Base-by-base conservation (phyloP, 1,284 basidiomycete species). In the Puccinia triticina region DNA sequence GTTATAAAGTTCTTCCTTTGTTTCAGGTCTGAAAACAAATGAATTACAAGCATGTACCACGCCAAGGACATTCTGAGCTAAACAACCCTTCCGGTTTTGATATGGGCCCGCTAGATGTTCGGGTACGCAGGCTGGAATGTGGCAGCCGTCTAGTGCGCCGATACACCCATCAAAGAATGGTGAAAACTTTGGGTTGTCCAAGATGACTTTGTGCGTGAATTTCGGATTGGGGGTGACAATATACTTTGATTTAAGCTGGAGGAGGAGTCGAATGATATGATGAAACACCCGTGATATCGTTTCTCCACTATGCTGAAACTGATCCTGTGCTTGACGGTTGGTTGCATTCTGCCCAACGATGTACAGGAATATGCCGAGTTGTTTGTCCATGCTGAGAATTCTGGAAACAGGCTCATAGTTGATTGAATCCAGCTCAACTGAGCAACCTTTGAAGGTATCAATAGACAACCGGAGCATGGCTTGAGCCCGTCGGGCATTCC, bases 131-230 rank as follows among this genome's bases (percentile, higher is more conserved):
- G 84, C 86, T 50, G 85, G 83, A 48, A 89, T 86, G 73, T 89
- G 88, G 23, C 85, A 88, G 0, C 88, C 88, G 85, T 89, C 88
- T 34, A 89, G 85, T 32, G 88, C 88, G 37, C 88, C 88, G 71
- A 89, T 64, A 11, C 85, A 86, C 84, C 86, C 83, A 34, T 85
- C 82, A 83, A 89, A 88, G 75, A 86, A 89, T 16, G 88, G 88
- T n/a, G n/a, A n/a, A n/a, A n/a, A n/a, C n/a, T n/a, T n/a, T n/a
- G n/a, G n/a, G n/a, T n/a, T n/a, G n/a, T 77, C 57, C 73, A 75
- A 57, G 84, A 85, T 73, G 11, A 16, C 11, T 11, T 71, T n/a
- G 14, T 40, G 67, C 2, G 46, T 43, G 11, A 12, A 18, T 21
- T 46, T 40, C 4, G 21, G 16, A 12, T 40, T 10, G 23, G 67